Evolutionary conservation across 805 yeast species (phyloP).

Genomic region (Myxozyma udenii): DNA sequence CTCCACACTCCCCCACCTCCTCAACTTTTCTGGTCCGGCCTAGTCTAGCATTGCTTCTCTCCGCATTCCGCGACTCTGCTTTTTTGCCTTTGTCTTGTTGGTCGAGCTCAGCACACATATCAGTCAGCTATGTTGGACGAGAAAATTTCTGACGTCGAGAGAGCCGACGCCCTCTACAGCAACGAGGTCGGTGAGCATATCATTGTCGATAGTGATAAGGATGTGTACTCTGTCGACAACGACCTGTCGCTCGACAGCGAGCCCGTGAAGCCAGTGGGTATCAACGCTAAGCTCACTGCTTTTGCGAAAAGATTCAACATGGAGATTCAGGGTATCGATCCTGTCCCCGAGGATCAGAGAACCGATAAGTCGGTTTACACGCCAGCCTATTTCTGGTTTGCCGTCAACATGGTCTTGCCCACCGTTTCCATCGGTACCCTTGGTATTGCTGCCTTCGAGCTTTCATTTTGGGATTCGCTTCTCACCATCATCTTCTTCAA

Average conservation of each 20-base stretch:
- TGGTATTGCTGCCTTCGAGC: slow-evolving; percentile 59
- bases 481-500: slow-evolving; percentile 69
- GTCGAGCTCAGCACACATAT: too few species aligned
- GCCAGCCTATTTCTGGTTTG: slow-evolving; percentile 68
- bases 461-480: slow-evolving; percentile 71
- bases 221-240: slow-evolving; percentile 2
- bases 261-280: background rate
- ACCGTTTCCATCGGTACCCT: slow-evolving; percentile 75
- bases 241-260: background rate
- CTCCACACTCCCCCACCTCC: too few species aligned
- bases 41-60: too few species aligned
- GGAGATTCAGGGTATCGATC: slow-evolving; percentile 75
- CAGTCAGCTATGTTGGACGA: background rate
- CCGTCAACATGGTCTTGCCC: slow-evolving; percentile 85
- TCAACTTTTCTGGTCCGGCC: too few species aligned
- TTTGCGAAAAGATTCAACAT: slow-evolving; percentile 1
- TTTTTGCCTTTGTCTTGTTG: too few species aligned
- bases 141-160: background rate
- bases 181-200: slow-evolving; percentile 5
- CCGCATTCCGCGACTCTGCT: too few species aligned
- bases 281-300: background rate
- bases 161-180: slow-evolving; percentile 2
- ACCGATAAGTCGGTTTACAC: slow-evolving; percentile 56
- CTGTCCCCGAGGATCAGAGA: slow-evolving; percentile 75
- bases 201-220: background rate